Evolutionary conservation across 257 asterid genomes (phyloP).

Genomic region (Gentiana straminea): DNA sequence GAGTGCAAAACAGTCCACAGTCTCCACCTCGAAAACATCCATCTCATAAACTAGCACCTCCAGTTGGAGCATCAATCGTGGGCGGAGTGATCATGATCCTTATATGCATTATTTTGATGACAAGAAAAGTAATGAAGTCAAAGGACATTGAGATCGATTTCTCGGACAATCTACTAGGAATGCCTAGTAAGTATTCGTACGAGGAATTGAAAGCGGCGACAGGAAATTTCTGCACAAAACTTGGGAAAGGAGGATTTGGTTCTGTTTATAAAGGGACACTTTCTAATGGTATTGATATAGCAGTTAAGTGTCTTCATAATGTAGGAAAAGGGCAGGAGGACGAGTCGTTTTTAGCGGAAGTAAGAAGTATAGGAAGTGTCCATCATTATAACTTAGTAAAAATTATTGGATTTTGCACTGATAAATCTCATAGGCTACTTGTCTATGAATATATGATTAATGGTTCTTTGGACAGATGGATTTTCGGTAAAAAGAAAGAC

Average conservation of each 20-base stretch:
- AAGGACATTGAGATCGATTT: constrained; percentile 4
- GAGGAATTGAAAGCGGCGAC: constrained; percentile 9
- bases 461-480: constrained; percentile 17
- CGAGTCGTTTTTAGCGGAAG: constrained; percentile 14
- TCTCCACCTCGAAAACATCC: background rate
- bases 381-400: constrained; percentile 16
- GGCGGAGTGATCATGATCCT: background rate
- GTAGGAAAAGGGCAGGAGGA: constrained; percentile 1
- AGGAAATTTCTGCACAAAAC: constrained; percentile 11
- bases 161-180: constrained; percentile 12
- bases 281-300: constrained; percentile 8
- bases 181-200: constrained; percentile 17
- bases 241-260: constrained; percentile 22
- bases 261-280: constrained; percentile 16
- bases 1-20: constrained; percentile 10
- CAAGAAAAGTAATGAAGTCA: background rate
- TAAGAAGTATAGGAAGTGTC: constrained; percentile 15
- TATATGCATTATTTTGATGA: background rate
- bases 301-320: constrained; percentile 5
- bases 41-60: background rate
- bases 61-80: background rate
- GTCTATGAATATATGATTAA: constrained; percentile 13
- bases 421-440: constrained; percentile 13
- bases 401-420: constrained; percentile 14
- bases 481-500: background rate